Evolutionary conservation across 192 early-diverging fungal species (phyloP).

Genomic region (Diversispora epigaea): DNA sequence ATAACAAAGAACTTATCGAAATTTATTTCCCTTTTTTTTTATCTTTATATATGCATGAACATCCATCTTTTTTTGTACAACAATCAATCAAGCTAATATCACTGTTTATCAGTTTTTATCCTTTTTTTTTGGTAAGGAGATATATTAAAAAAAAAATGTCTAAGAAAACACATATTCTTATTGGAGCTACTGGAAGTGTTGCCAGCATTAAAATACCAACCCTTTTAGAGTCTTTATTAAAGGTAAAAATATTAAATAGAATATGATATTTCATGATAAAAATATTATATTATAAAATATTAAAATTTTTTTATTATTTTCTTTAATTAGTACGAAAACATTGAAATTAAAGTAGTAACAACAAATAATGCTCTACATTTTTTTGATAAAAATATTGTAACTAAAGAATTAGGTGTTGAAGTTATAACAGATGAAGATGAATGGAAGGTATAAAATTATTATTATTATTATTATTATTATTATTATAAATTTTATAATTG

Average conservation of each 20-base stretch:
- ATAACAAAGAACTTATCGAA: too few relatives aligned
- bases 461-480: not conserved
- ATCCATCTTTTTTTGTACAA: too few relatives aligned
- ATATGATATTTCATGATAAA: constrained; percentile 8
- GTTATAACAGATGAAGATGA: constrained; percentile 85
- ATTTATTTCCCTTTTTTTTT: too few relatives aligned
- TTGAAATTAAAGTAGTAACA: constrained; percentile 77
- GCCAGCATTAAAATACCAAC: constrained; percentile 86
- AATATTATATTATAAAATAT: not conserved
- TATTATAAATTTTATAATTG: too few relatives aligned
- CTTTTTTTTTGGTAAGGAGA: not conserved
- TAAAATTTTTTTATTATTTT: not conserved
- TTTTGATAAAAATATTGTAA: constrained; percentile 60
- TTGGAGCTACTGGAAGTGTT: constrained; percentile 88
- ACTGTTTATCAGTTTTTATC: too few relatives aligned
- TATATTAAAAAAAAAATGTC: not conserved
- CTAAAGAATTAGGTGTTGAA: constrained; percentile 41
- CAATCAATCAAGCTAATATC: too few relatives aligned
- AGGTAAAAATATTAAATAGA: constrained; percentile 35
- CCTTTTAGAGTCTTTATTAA: constrained; percentile 56
- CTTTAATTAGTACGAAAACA: constrained; percentile 40
- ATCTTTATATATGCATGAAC: too few relatives aligned
- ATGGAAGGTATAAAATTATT: too few relatives aligned
- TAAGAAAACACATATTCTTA: constrained; percentile 40
- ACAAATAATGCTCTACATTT: constrained; percentile 87